These are phyloP conservation scores for Zymoseptoria ardabiliae DNA, from an alignment of 2,329 filamentous ascomycete genomes.

Conservation along the genomic window DNA sequence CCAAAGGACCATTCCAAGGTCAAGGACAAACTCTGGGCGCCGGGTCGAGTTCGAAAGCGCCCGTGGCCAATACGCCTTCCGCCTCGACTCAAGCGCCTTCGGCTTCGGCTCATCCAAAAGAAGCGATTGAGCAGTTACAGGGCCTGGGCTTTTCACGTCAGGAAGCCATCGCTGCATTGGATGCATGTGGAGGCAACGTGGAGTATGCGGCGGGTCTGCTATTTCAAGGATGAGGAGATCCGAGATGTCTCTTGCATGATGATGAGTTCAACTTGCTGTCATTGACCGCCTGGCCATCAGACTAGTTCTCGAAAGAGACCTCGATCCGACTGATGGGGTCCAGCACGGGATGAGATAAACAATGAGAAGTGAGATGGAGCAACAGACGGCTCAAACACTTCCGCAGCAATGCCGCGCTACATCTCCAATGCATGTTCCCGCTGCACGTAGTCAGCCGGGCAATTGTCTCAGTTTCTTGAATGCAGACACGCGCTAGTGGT, in stretches of 20 bases:
- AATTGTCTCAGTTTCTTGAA: background rate
- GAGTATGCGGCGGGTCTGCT: constrained; percentile 81
- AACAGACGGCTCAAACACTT: background rate
- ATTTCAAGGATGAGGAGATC: constrained; percentile 34
- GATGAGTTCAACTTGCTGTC: background rate
- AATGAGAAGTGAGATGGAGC: background rate
- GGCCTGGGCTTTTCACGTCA: constrained; percentile 69
- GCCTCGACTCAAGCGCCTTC: constrained; percentile 11
- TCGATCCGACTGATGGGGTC: background rate
- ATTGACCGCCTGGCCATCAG: background rate
- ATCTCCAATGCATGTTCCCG: background rate
- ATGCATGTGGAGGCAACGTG: constrained; percentile 77
- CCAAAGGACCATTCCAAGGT: constrained; percentile 23
- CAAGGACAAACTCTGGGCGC: constrained; percentile 27
- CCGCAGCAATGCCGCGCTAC: background rate
- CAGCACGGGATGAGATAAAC: background rate
- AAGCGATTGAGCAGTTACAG: constrained; percentile 67
- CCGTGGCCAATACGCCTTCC: constrained; percentile 7
- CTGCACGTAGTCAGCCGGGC: background rate
- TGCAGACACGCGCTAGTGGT: background rate
- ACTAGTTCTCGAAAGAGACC: background rate
- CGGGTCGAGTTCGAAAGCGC: constrained; percentile 15
- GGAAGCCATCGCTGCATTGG: constrained; percentile 70
- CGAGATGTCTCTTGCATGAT: background rate
- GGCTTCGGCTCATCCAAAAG: constrained; percentile 43